A percentile compares a stretch with the other conserved stretches of the same genome.
Evolutionary conservation across 2,329 filamentous ascomycete genomes (phyloP).

Genomic region (Aspergillus niger): DNA sequence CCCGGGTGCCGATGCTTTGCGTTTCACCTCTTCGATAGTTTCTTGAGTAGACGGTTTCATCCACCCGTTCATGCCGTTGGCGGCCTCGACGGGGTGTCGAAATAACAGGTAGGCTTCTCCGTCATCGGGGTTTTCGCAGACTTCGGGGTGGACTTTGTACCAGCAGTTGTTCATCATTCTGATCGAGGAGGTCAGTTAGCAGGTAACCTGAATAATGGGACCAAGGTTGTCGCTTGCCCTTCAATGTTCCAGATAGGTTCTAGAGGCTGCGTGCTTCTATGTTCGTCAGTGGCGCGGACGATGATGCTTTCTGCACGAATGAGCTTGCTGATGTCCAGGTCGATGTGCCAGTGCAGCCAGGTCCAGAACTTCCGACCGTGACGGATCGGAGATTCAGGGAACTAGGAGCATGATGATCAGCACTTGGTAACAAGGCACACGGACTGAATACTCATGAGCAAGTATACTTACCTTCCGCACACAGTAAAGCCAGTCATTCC

Average conservation of each 20-base stretch:
- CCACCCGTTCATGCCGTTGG: conserved; percentile 51
- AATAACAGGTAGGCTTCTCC: conserved; percentile 41
- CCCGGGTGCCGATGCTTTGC: conserved; percentile 47
- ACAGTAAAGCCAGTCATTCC: conserved; percentile 53
- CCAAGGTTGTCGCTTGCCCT: neutral
- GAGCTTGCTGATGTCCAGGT: conserved; percentile 50
- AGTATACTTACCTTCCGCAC: conserved; percentile 29
- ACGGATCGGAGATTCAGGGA: conserved; percentile 52
- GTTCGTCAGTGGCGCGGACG: conserved; percentile 54
- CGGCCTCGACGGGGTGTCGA: conserved; percentile 51
- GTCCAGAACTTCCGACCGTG: conserved; percentile 59
- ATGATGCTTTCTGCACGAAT: conserved; percentile 46
- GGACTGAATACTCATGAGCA: no score
- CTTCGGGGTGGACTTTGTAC: conserved; percentile 49
- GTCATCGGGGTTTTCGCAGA: conserved; percentile 34
- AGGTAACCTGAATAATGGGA: no score
- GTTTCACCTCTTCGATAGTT: conserved; percentile 48
- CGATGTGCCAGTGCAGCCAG: conserved; percentile 57
- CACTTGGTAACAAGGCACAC: no score
- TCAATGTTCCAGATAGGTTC: conserved; percentile 50
- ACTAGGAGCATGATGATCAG: conserved; percentile 28
- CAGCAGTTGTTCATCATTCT: conserved; percentile 59
- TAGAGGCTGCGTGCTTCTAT: conserved; percentile 52
- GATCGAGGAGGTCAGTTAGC: no score
- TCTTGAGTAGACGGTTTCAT: conserved; percentile 53